Conservation (phyloP, 495 filamentous ascomycete genomes). For the Penicillium parvum region DNA sequence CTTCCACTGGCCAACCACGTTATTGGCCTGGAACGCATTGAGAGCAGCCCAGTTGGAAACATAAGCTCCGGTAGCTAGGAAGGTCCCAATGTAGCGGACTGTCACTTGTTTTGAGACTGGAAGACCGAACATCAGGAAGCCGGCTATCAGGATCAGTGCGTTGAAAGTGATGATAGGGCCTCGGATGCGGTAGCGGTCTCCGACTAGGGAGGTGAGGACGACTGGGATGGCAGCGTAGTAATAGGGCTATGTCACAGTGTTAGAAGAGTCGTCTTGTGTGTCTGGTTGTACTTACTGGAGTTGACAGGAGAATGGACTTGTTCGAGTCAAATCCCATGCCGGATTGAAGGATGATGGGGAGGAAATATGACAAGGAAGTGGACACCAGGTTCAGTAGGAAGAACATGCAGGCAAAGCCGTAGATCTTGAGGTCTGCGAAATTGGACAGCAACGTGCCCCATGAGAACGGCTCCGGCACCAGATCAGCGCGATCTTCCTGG, state of each 20-base stretch:
- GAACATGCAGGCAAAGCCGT: constrained; percentile 67
- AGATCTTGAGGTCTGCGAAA: constrained; percentile 65
- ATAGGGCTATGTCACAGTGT: constrained; percentile 47
- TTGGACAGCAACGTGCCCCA: constrained; percentile 55
- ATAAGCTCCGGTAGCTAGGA: constrained; percentile 73
- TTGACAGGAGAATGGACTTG: constrained; percentile 64
- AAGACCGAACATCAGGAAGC: constrained; percentile 73
- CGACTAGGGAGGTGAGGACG: constrained; percentile 61
- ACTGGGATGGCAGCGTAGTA: constrained; percentile 72
- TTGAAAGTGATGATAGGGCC: constrained; percentile 74
- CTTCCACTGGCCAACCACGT: constrained; percentile 74
- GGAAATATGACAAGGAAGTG: constrained; percentile 62
- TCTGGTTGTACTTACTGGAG: constrained; percentile 41
- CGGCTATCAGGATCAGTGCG: constrained; percentile 61
- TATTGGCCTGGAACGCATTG: constrained; percentile 68
- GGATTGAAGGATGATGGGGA: constrained; percentile 66
- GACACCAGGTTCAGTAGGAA: constrained; percentile 72
- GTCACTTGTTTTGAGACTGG: constrained; percentile 52
- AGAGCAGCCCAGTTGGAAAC: constrained; percentile 77
- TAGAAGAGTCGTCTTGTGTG: background rate
- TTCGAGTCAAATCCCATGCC: constrained; percentile 69
- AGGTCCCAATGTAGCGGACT: constrained; percentile 69
- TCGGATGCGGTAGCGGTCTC: constrained; percentile 60
- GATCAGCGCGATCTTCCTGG: constrained; percentile 61
- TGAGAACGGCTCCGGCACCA: constrained; percentile 56